phyloP scores from a whole-genome alignment of 1,284 basidiomycete genomes.

The Mixia osmundae region DNA sequence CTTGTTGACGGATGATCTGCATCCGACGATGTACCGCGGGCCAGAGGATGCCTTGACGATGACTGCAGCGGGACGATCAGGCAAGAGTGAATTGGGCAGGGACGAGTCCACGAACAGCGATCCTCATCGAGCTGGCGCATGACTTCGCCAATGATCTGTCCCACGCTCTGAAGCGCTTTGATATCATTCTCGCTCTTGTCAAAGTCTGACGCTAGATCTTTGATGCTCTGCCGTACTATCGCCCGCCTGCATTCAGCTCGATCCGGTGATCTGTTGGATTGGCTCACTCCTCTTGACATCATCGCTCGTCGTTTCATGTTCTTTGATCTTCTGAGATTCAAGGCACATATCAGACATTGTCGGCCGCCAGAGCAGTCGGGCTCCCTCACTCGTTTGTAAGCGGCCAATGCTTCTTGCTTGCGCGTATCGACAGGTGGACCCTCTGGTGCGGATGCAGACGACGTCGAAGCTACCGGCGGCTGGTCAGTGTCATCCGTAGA shows the following conservation, averaged over 20 bases:
- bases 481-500: no score
- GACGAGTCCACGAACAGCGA: constrained; percentile 58
- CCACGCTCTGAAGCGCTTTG: constrained; percentile 94
- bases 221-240: constrained; percentile 55
- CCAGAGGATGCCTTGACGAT: constrained; percentile 98
- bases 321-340: constrained; percentile 51
- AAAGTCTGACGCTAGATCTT: constrained; percentile 66
- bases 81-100: not conserved
- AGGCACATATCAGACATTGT: not conserved
- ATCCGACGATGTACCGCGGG: constrained; percentile 97
- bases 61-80: constrained; percentile 30
- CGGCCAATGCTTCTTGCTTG: constrained; percentile 24
- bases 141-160: constrained; percentile 97
- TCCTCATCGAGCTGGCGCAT: constrained; percentile 97
- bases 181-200: constrained; percentile 98
- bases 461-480: no score
- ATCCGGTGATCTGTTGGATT: not conserved
- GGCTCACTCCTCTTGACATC: constrained; percentile 60
- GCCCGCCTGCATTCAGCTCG: not conserved
- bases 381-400: constrained; percentile 22
- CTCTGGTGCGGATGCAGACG: no score
- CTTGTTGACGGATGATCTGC: constrained; percentile 74
- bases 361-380: not conserved
- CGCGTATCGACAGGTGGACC: no score
- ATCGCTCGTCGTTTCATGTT: constrained; percentile 57